These are phyloP conservation scores for Tanacetum coccineum DNA, from an alignment of 129 eudicot species.

Conservation along the genomic window DNA sequence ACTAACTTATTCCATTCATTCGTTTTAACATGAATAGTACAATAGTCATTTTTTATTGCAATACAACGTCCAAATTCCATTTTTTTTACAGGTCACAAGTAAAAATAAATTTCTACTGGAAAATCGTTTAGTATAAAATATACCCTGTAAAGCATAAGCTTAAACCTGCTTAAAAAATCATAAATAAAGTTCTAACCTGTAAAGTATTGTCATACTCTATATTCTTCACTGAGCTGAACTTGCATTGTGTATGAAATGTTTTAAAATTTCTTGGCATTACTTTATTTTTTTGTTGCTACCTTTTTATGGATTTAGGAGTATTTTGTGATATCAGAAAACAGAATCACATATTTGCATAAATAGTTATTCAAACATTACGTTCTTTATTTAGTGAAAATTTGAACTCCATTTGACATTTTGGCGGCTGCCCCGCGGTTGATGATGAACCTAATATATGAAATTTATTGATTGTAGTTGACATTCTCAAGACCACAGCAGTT, in stretches of 20 bases:
- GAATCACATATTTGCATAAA: not conserved
- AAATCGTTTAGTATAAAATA: not conserved
- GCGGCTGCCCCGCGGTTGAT: not conserved
- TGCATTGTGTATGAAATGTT: too few species aligned
- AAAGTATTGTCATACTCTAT: too few species aligned
- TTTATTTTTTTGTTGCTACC: too few species aligned
- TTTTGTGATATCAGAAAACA: too few species aligned
- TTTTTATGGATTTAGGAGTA: too few species aligned
- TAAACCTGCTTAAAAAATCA: not conserved
- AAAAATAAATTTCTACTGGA: too few species aligned
- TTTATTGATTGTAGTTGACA: constrained; percentile 50
- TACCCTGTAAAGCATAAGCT: not conserved
- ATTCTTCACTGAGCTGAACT: too few species aligned
- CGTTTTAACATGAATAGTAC: not conserved
- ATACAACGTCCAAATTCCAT: too few species aligned
- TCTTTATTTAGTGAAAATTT: too few species aligned
- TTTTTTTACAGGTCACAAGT: not conserved
- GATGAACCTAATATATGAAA: not conserved
- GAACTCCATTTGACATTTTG: not conserved
- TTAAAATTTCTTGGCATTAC: too few species aligned
- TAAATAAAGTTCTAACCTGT: not conserved
- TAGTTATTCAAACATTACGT: too few species aligned
- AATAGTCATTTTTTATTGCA: too few species aligned
- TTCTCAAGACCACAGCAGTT: constrained; percentile 71
- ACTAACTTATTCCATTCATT: not conserved